A percentile compares a stretch with the other conserved stretches of the same genome.
phyloP scores from a whole-genome alignment of 257 asterid genomes.

The Solanum piurae region DNA sequence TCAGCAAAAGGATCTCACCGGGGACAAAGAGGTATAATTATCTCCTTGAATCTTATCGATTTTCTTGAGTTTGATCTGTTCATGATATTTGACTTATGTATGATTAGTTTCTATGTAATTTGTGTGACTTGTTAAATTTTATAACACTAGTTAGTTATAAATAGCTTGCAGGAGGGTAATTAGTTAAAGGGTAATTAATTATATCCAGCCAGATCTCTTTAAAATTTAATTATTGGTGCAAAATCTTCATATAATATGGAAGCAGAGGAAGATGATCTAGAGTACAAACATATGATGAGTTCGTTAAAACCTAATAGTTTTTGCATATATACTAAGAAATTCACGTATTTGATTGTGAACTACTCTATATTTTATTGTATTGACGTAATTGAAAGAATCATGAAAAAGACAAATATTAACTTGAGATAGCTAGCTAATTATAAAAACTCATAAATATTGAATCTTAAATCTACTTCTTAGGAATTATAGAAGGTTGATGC shows the following conservation, averaged over 20 bases:
- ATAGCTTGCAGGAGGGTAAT: too few relatives aligned
- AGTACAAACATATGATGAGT: not conserved
- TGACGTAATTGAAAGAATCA: not conserved
- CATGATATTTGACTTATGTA: not conserved
- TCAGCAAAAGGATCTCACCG: slow-evolving; percentile 15
- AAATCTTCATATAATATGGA: not conserved
- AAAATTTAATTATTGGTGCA: not conserved
- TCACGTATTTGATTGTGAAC: not conserved
- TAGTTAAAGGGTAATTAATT: too few relatives aligned
- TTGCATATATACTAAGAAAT: not conserved
- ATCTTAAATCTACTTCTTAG: not conserved
- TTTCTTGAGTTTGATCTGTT: not conserved
- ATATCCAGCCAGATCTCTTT: not conserved
- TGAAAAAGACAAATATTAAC: not conserved
- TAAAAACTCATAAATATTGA: not conserved
- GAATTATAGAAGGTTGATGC: not conserved
- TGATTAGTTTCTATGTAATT: not conserved
- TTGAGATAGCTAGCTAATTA: not conserved
- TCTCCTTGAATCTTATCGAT: not conserved
- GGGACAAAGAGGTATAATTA: slow-evolving; percentile 12
- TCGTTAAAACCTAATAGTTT: not conserved
- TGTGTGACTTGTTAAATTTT: not conserved
- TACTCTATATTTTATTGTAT: not conserved
- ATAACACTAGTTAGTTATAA: not conserved
- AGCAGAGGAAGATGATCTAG: not conserved